Evolutionary conservation across 257 asterid genomes (phyloP), one percentile per base, ranked within the genome.

Genomic region (Nemophila menziesii): DNA sequence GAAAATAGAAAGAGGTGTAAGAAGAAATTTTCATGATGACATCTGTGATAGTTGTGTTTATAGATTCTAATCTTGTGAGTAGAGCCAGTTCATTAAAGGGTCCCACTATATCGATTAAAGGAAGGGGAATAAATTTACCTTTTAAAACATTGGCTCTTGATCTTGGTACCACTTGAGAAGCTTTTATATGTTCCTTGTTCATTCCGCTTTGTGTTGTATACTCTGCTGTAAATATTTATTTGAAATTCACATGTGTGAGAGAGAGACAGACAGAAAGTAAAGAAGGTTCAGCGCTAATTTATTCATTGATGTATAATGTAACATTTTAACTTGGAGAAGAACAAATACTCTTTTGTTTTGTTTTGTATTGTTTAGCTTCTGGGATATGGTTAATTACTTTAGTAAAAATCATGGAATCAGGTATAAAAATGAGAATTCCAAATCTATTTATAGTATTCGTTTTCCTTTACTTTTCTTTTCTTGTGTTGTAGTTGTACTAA

Each of bases 281-380:
- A 16, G 46, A 38, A 37, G 37, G 38, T 22, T 43, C 55, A 5
- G 46, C 33, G 36, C 46, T 50, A 50, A 23, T 51, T 51, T 14
- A 51, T 51, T 51, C 57, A 39, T 51, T 51, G 15, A 17, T 51
- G 57, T 51, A 51, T 44, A 51, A 40, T 40, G 57, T 51, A 40
- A 23, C 11, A 33, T 6, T 51, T 13, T 17, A 20, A n/a, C 12
- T 16, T 26, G 21, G 16, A 22, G n/a, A 26, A 12, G 22, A n/a
- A n/a, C n/a, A n/a, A n/a, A n/a, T n/a, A n/a, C n/a, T n/a, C n/a
- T n/a, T n/a, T n/a, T n/a, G n/a, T n/a, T n/a, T n/a, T n/a, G n/a
- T n/a, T n/a, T n/a, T 37, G 43, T 34, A 34, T 37, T 20, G 15
- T 49, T 49, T 49, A 49, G 54, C 33, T 49, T 49, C 33, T 49